Evolutionary conservation across 2,329 filamentous ascomycete genomes (phyloP).

Genomic region (Huntiella bhutanensis): DNA sequence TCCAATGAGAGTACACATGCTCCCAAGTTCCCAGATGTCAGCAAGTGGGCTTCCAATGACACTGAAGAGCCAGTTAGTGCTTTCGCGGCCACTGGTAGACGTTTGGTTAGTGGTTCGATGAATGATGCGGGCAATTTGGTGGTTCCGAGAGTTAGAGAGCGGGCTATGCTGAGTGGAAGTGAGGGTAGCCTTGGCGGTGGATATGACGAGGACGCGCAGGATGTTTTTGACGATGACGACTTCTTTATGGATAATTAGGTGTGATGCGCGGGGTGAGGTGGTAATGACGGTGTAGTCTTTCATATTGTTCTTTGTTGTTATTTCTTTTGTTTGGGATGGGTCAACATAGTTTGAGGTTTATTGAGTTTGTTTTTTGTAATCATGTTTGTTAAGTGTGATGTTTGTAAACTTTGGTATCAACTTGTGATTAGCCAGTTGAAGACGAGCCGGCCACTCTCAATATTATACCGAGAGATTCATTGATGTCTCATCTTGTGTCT

Average conservation of each 20-base stretch:
- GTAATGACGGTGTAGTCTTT: background rate
- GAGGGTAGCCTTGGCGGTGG: constrained; percentile 17
- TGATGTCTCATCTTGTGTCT: too few relatives aligned
- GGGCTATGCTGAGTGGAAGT: constrained; percentile 2
- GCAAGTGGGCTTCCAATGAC: background rate
- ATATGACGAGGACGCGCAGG: constrained; percentile 44
- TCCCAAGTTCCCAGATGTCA: too few relatives aligned
- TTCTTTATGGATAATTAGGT: constrained; percentile 32
- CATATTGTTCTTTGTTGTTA: background rate
- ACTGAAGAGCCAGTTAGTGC: constrained; percentile 35
- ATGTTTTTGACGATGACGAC: constrained; percentile 39
- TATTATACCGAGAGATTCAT: too few relatives aligned
- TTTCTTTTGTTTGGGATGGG: background rate
- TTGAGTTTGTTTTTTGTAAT: background rate
- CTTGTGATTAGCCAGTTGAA: too few relatives aligned
- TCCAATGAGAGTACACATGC: too few relatives aligned
- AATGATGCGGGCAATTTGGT: constrained; percentile 11
- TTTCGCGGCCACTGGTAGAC: constrained; percentile 39
- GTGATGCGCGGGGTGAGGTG: background rate
- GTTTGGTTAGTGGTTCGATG: constrained; percentile 14
- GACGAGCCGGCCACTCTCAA: too few relatives aligned
- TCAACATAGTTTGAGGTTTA: background rate
- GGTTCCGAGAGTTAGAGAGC: constrained; percentile 12
- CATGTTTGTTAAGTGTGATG: too few relatives aligned
- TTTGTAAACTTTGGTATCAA: too few relatives aligned